A percentile compares a stretch with the other conserved stretches of the same genome.
These are phyloP conservation scores for Ogataea dorogensis DNA, from an alignment of 805 yeast species.

Conservation along the genomic window DNA sequence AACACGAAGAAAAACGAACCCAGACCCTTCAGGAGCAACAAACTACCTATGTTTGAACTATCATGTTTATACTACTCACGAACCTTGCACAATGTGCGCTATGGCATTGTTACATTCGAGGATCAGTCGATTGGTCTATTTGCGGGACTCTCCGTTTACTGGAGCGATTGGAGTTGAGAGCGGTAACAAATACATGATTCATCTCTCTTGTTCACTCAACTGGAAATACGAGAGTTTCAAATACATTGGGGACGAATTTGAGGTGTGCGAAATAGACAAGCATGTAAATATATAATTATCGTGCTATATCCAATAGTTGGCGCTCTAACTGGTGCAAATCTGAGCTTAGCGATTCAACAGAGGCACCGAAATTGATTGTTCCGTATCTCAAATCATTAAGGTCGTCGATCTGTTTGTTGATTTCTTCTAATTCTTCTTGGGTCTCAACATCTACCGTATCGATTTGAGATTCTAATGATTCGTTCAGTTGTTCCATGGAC, in stretches of 20 bases:
- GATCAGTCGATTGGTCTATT: conserved; percentile 63
- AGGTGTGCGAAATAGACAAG: conserved; percentile 24
- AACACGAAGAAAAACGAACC: conserved; percentile 32
- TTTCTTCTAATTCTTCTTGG: conserved; percentile 17
- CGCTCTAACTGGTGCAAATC: conserved; percentile 23
- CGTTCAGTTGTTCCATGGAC: conserved; percentile 30
- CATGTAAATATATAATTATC: conserved; percentile 23
- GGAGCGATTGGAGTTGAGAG: conserved; percentile 57
- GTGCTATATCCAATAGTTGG: conserved; percentile 8
- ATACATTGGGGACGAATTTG: conserved; percentile 16
- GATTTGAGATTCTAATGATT: conserved; percentile 29
- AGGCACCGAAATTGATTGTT: conserved; percentile 19
- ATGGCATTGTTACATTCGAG: conserved; percentile 96
- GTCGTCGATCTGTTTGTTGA: conserved; percentile 28
- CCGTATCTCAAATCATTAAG: conserved; percentile 33
- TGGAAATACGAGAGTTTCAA: conserved; percentile 68
- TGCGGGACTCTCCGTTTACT: conserved; percentile 45
- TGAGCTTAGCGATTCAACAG: conserved; percentile 18
- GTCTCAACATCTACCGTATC: conserved; percentile 19
- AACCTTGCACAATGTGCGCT: conserved; percentile 94
- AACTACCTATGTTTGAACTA: conserved; percentile 71
- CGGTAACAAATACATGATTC: conserved; percentile 71
- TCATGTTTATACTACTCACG: conserved; percentile 86
- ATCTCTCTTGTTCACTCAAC: conserved; percentile 70
- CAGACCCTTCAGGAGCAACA: conserved; percentile 12